Conservation (phyloP, 2,329 filamentous ascomycete species). For the Fusarium robinianum region DNA sequence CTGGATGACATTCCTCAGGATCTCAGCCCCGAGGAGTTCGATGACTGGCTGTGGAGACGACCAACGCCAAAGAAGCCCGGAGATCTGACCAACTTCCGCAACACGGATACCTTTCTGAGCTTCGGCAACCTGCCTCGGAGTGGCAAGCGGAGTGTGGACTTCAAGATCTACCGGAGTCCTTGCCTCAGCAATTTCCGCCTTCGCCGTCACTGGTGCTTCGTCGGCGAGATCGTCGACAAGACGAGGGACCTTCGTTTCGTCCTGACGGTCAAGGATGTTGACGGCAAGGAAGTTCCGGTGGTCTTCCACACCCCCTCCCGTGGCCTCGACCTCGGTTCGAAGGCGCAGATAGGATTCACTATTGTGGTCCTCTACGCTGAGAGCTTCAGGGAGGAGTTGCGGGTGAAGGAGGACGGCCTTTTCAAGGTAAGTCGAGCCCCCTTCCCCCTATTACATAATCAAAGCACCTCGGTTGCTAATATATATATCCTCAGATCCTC, state of each 20-base stretch:
- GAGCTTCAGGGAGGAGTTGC: neutral
- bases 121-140: slow-evolving; percentile 5
- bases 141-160: neutral
- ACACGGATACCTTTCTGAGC: slow-evolving; percentile 3
- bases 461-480: neutral
- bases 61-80: neutral
- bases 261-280: slow-evolving; percentile 14
- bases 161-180: neutral
- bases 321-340: neutral
- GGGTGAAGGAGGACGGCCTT: too few relatives aligned
- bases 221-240: slow-evolving; percentile 17
- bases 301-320: slow-evolving; percentile 3
- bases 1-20: neutral
- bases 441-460: neutral
- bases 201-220: slow-evolving; percentile 19
- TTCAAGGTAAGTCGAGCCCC: slow-evolving; percentile 4
- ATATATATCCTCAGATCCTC: slow-evolving; percentile 5
- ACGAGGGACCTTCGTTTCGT: neutral
- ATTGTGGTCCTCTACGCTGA: slow-evolving; percentile 15
- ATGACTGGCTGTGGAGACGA: slow-evolving; percentile 12
- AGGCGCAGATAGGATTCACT: slow-evolving; percentile 4
- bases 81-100: slow-evolving; percentile 1
- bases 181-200: neutral
- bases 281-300: slow-evolving; percentile 1
- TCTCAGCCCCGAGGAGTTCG: neutral